Conservation (phyloP, 2,329 filamentous ascomycete species). For the Dothiorella sarmentorum region DNA sequence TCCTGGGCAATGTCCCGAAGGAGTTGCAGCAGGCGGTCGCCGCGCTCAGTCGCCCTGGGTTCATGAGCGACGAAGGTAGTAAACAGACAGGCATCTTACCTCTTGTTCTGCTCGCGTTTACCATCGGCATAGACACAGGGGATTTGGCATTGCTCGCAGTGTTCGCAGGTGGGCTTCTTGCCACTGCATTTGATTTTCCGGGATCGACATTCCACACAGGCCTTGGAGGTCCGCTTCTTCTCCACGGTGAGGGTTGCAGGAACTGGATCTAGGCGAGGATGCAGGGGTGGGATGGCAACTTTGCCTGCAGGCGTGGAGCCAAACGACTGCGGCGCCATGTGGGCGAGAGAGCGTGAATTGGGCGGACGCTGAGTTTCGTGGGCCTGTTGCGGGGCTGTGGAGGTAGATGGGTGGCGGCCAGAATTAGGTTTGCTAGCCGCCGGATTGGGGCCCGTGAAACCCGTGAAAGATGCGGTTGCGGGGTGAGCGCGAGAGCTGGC, state of each 20-base stretch:
- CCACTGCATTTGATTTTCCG: conserved; percentile 40
- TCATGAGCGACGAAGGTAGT: conserved; percentile 16
- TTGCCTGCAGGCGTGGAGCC: conserved; percentile 18
- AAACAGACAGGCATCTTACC: conserved; percentile 22
- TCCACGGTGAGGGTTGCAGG: conserved; percentile 19
- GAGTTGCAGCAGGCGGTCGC: conserved; percentile 30
- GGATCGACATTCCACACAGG: conserved; percentile 34
- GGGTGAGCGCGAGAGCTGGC: too few species aligned
- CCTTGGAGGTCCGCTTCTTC: conserved; percentile 28
- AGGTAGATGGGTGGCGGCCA: too few species aligned
- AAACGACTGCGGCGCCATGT: background rate
- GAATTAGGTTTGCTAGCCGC: too few species aligned
- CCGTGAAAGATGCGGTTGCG: too few species aligned
- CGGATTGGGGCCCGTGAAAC: too few species aligned
- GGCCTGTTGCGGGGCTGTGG: background rate
- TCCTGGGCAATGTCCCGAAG: conserved; percentile 24
- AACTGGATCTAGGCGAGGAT: conserved; percentile 22
- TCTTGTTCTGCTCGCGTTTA: conserved; percentile 35
- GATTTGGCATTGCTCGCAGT: conserved; percentile 29
- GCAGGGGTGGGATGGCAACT: conserved; percentile 29
- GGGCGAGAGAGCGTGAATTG: background rate
- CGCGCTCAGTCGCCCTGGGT: conserved; percentile 26
- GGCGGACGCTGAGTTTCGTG: background rate
- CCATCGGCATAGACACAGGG: conserved; percentile 34
- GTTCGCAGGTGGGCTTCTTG: conserved; percentile 30